Conservation (phyloP, 495 filamentous ascomycete genomes). For the Astrothelium macrocarpum region DNA sequence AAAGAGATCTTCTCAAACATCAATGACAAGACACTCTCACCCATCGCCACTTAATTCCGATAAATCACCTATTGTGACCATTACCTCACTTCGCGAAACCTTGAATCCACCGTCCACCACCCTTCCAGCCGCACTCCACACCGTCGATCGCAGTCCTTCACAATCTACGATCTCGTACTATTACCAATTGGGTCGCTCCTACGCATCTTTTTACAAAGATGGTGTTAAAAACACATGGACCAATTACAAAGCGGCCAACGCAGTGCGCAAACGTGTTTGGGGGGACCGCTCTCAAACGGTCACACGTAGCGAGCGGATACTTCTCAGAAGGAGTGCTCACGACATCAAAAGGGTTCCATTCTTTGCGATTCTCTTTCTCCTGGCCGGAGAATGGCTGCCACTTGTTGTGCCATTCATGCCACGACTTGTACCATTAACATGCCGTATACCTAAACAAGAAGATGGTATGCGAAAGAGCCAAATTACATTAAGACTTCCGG, state of each 20-base stretch:
- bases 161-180: slow-evolving; percentile 38
- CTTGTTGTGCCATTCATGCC: slow-evolving; percentile 56
- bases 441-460: slow-evolving; percentile 68
- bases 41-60: background rate
- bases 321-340: slow-evolving; percentile 52
- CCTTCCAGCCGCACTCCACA: slow-evolving; percentile 46
- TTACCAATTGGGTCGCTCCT: slow-evolving; percentile 45
- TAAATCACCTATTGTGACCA: background rate
- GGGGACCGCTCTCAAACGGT: slow-evolving; percentile 26
- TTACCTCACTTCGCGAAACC: slow-evolving; percentile 6
- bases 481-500: slow-evolving; percentile 35
- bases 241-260: slow-evolving; percentile 43
- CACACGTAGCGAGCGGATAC: slow-evolving; percentile 52
- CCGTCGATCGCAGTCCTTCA: slow-evolving; percentile 36
- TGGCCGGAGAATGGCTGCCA: slow-evolving; percentile 81
- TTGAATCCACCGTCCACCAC: slow-evolving; percentile 52
- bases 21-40: background rate
- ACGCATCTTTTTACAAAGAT: slow-evolving; percentile 75
- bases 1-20: background rate
- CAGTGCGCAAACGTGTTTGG: slow-evolving; percentile 35
- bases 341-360: slow-evolving; percentile 66
- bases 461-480: slow-evolving; percentile 42
- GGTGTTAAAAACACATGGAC: slow-evolving; percentile 59
- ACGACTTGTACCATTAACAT: slow-evolving; percentile 63
- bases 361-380: slow-evolving; percentile 59